phyloP scores from a whole-genome alignment of 176 grass and related monocot species.

The Carex myosuroides region DNA sequence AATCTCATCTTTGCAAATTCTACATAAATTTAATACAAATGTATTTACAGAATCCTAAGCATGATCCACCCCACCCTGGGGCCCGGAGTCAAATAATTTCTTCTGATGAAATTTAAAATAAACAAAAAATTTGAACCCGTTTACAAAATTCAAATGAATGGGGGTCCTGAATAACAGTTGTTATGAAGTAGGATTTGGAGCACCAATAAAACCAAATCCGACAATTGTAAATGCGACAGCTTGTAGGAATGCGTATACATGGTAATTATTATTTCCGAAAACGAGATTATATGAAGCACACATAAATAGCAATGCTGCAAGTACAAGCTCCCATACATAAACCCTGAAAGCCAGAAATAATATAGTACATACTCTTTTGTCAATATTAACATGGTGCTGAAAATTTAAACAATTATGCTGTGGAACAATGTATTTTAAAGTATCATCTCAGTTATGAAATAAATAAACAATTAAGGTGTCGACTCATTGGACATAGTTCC shows the following conservation, averaged over 20 bases:
- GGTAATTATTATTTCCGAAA: constrained; percentile 28
- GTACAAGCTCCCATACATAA: constrained; percentile 38
- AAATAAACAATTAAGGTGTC: background rate
- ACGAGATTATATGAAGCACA: constrained; percentile 44
- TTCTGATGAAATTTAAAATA: background rate
- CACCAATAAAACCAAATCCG: constrained; percentile 67
- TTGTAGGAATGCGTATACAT: constrained; percentile 57
- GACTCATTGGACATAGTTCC: background rate
- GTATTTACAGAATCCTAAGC: constrained; percentile 1
- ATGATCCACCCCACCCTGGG: background rate
- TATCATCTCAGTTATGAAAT: background rate
- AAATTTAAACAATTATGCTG: background rate
- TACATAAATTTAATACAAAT: background rate
- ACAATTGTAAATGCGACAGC: constrained; percentile 48
- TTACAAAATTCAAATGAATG: constrained; percentile 4
- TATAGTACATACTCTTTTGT: background rate
- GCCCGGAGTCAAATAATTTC: background rate
- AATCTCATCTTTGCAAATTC: background rate
- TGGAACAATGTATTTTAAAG: background rate
- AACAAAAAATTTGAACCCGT: background rate
- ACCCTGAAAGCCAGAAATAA: constrained; percentile 40
- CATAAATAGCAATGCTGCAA: constrained; percentile 40
- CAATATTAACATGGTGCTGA: too few relatives aligned
- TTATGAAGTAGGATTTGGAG: constrained; percentile 39
- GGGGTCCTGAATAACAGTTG: background rate